Evolutionary conservation across 108 stramenopile species (phyloP).

Genomic region (Conticribra weissflogii): DNA sequence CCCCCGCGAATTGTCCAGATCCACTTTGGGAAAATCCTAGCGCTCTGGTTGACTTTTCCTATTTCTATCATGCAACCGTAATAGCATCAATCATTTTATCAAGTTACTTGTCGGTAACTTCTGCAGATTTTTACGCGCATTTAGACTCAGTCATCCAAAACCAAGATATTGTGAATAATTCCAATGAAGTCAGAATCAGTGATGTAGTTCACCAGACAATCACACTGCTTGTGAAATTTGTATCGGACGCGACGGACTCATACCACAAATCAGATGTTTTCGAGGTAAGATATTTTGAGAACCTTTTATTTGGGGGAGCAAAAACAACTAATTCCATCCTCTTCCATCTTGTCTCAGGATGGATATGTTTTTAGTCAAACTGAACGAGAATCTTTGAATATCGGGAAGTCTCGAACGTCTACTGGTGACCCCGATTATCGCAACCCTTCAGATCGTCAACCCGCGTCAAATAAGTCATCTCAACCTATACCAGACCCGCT

Average conservation of each 20-base stretch:
- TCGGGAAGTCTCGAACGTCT: conserved; percentile 20
- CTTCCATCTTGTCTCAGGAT: conserved; percentile 11
- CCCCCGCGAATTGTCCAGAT: neutral
- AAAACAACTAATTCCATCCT: neutral
- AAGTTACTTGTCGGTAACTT: conserved; percentile 22
- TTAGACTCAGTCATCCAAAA: conserved; percentile 17
- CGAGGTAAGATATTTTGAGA: conserved; percentile 47
- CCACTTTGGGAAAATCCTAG: neutral
- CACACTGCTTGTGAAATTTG: conserved; percentile 37
- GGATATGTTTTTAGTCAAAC: conserved; percentile 52
- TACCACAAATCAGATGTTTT: conserved; percentile 79
- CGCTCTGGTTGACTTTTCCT: conserved; percentile 25
- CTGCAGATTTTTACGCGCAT: conserved; percentile 14
- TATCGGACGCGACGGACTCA: conserved; percentile 70
- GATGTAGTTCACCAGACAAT: conserved; percentile 30
- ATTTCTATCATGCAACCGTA: conserved; percentile 41
- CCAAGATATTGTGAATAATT: neutral
- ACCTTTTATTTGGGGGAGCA: neutral
- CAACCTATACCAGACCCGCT: conserved; percentile 47
- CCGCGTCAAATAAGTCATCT: conserved; percentile 31
- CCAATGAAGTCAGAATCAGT: conserved; percentile 14
- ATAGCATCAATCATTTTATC: conserved; percentile 34
- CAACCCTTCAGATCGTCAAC: conserved; percentile 6
- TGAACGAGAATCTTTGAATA: conserved; percentile 43
- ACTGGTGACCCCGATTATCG: conserved; percentile 16